Conservation (phyloP, 345 rosid genomes). For the Melaleuca quinquenervia region DNA sequence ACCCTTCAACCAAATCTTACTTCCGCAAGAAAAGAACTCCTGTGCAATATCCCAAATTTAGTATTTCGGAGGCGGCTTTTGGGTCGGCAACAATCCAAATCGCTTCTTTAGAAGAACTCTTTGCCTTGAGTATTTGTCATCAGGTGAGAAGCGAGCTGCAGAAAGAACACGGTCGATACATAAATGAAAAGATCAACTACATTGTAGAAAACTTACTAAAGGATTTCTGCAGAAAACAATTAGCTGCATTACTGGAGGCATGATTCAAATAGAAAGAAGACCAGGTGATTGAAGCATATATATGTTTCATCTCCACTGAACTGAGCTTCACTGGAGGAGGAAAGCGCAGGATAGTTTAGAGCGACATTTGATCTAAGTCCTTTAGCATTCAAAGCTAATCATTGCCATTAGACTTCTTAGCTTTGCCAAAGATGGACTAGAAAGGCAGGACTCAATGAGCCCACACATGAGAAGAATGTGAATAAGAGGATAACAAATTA, state of each 20-base stretch:
- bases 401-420: background rate
- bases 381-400: background rate
- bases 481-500: background rate
- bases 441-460: background rate
- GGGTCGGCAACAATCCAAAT: slow-evolving; percentile 71
- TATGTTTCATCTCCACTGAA: background rate
- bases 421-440: background rate
- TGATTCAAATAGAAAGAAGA: background rate
- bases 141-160: slow-evolving; percentile 87
- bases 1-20: background rate
- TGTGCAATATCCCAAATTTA: slow-evolving; percentile 3
- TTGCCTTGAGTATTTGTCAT: slow-evolving; percentile 72
- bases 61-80: slow-evolving; percentile 55
- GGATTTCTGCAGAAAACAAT: background rate
- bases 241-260: background rate
- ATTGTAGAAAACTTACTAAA: background rate
- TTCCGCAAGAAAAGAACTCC: background rate
- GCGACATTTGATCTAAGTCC: background rate
- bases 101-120: slow-evolving; percentile 75
- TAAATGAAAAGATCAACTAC: background rate
- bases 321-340: background rate
- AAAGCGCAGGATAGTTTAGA: background rate
- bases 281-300: background rate
- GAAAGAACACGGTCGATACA: background rate
- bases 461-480: background rate